Base-by-base conservation (phyloP, 2,329 filamentous ascomycete genomes). In the Ophiostoma piceae region DNA sequence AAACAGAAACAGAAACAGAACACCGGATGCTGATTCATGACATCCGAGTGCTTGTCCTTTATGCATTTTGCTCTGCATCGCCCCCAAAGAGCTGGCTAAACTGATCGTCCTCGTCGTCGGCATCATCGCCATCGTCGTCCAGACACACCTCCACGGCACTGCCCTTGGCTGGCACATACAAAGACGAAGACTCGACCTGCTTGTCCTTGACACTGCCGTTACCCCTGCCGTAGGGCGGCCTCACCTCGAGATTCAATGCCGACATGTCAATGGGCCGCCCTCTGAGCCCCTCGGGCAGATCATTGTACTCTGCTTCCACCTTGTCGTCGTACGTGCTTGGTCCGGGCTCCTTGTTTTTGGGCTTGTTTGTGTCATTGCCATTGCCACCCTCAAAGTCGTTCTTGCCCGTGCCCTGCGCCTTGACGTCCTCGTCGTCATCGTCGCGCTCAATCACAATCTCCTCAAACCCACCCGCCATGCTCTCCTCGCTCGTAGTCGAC, bases 391-490 rank as follows among this genome's bases (percentile, higher is more conserved):
- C 9, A 12, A 29, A 29, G 26, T 29, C 26, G 26, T 29, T 29
- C 26, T 14, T 41, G 2, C 12, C 39, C 9, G 83, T 60, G 72
- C 75, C 22, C 51, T 57, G 16, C 51, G 26, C 41, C 39, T 51
- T 51, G 39, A 11, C 26, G 7, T 82, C 19, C 79, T 83, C 1
- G 80, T 82, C 3, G 74, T 88, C 0, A 77, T 89, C 8, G 41
- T 72, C 66, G 2, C 67, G 41, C 22, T 67, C 29, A 16, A 72
- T 39, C 12, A 72, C 65, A 54, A 72, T 70, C 14, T 64, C 43
- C 32, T 68, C 68, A 0, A 22, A 60, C 0, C 4, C 19, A 7
- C 65, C 67, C 2, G 26, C n/a, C 6, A 62, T 19, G 37, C 67
- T 68, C 22, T 70, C 66, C 14, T 71, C 70, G 66, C 70, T 71